phyloP scores from a whole-genome alignment of 495 filamentous ascomycete species.

The Chlorociboria aeruginascens region DNA sequence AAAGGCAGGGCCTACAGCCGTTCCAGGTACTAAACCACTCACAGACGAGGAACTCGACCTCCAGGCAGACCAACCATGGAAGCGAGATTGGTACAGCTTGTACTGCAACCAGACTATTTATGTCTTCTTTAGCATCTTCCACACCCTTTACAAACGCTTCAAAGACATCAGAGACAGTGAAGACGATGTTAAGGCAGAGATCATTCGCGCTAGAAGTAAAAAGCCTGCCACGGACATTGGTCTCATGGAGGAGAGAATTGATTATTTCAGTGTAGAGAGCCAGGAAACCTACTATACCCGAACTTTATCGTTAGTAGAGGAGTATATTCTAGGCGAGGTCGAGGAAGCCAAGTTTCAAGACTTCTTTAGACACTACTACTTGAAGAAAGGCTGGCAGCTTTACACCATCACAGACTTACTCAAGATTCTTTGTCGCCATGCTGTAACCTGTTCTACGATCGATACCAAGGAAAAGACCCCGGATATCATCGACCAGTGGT shows the following conservation, averaged over 20 bases:
- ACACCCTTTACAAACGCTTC: slow-evolving; percentile 75
- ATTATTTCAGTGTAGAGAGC: slow-evolving; percentile 8
- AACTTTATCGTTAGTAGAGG: slow-evolving; percentile 57
- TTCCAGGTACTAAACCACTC: slow-evolving; percentile 27
- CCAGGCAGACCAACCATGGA: slow-evolving; percentile 69
- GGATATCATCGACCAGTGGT: slow-evolving; percentile 73
- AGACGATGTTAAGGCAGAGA: slow-evolving; percentile 55
- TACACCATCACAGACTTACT: slow-evolving; percentile 85
- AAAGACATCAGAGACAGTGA: slow-evolving; percentile 68
- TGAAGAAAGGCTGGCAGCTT: slow-evolving; percentile 77
- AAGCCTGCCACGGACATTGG: slow-evolving; percentile 75
- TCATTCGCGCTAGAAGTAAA: slow-evolving; percentile 49
- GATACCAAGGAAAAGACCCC: slow-evolving; percentile 87
- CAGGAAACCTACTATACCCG: slow-evolving; percentile 39
- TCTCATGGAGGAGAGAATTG: slow-evolving; percentile 37
- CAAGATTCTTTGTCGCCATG: slow-evolving; percentile 61
- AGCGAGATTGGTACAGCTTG: slow-evolving; percentile 66
- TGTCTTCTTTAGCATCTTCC: slow-evolving; percentile 86
- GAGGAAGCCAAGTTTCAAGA: slow-evolving; percentile 79
- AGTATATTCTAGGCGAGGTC: slow-evolving; percentile 73
- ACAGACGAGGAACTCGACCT: slow-evolving; percentile 44
- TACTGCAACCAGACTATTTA: slow-evolving; percentile 84
- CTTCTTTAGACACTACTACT: slow-evolving; percentile 75
- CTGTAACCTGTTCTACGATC: slow-evolving; percentile 56
- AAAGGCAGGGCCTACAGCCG: slow-evolving; percentile 33